phyloP scores from a whole-genome alignment of 2,329 filamentous ascomycete genomes.

The Aspergillus sp. region DNA sequence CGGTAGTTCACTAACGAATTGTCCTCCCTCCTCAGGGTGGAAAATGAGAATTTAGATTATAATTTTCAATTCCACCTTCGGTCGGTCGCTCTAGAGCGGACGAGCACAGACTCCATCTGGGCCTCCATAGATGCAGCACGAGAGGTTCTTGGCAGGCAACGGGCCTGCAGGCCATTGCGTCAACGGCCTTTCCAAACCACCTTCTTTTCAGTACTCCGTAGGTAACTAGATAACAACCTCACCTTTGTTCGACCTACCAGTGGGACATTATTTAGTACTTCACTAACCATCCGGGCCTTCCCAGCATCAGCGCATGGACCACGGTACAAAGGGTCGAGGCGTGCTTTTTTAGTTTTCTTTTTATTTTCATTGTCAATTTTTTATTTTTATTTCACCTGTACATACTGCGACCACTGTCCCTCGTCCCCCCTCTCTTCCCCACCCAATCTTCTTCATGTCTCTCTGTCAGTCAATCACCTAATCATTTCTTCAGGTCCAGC shows the following conservation, averaged over 20 bases:
- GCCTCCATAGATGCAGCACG: slow-evolving; percentile 11
- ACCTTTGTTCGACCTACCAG: not conserved
- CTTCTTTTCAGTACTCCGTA: not conserved
- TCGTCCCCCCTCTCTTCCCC: not conserved
- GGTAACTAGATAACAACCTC: not conserved
- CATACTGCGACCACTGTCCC: too few relatives aligned
- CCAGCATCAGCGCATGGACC: not conserved
- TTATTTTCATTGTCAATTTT: too few relatives aligned
- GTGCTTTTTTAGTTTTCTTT: not conserved
- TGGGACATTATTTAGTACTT: not conserved
- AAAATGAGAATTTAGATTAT: not conserved
- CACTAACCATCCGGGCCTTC: not conserved
- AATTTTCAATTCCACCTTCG: slow-evolving; percentile 1
- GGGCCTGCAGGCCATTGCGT: slow-evolving; percentile 14
- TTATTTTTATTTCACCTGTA: not conserved
- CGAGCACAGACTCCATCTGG: slow-evolving; percentile 17
- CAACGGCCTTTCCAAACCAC: slow-evolving; percentile 5
- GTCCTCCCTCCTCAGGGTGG: too few relatives aligned
- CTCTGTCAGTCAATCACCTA: not conserved
- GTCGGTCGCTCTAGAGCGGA: slow-evolving; percentile 10
- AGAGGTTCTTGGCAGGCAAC: slow-evolving; percentile 16
- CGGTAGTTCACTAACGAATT: not conserved
- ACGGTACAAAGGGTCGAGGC: slow-evolving; percentile 1
- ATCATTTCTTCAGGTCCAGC: not conserved
- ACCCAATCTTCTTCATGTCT: not conserved